Evolutionary conservation across 306 rosid species (phyloP).

Genomic region (Macrotyloma uniflorum): DNA sequence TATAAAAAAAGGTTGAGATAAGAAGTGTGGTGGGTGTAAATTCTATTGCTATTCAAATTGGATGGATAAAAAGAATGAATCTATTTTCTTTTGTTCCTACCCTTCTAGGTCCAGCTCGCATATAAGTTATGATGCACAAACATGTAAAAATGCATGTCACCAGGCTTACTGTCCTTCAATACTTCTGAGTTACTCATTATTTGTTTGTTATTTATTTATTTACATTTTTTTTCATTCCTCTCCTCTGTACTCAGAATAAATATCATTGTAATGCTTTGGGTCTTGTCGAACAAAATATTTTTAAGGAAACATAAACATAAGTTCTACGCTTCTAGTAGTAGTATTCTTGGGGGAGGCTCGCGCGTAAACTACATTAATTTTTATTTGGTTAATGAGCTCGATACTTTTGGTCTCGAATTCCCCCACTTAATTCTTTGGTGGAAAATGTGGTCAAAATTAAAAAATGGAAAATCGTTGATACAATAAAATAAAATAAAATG

Average conservation of each 20-base stretch:
- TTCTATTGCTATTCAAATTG: constrained; percentile 44
- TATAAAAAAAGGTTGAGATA: background rate
- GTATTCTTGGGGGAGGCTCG: too few species aligned
- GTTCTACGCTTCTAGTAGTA: background rate
- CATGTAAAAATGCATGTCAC: background rate
- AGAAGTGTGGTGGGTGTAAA: constrained; percentile 44
- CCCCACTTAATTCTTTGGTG: background rate
- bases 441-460: background rate
- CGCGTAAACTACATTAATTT: background rate
- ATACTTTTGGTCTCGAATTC: background rate
- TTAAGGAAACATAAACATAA: background rate
- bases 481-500: background rate
- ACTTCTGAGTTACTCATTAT: background rate
- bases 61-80: constrained; percentile 44
- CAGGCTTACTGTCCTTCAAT: background rate
- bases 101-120: background rate
- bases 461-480: background rate
- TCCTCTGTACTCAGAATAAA: background rate
- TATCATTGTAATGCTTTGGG: background rate
- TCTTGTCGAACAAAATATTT: background rate
- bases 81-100: constrained; percentile 30
- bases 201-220: background rate
- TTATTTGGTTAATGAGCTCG: background rate
- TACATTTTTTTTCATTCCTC: background rate
- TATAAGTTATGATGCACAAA: background rate